These are phyloP conservation scores for Clonostachys rhizophaga DNA, from an alignment of 2,329 filamentous ascomycete species.

Conservation along the genomic window DNA sequence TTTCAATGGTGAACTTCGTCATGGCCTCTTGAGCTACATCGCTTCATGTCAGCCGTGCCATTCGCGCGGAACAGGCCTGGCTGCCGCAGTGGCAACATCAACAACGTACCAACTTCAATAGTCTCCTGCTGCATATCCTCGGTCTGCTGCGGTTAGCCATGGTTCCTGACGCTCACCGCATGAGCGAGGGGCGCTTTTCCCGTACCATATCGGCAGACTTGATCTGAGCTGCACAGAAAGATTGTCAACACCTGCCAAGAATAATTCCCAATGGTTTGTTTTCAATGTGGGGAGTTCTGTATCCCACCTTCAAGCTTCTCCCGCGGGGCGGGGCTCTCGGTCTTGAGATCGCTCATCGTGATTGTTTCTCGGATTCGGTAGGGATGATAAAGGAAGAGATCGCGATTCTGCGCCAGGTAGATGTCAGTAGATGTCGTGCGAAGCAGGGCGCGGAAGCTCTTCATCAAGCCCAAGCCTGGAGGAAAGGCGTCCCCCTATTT, in stretches of 20 bases:
- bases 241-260: too few relatives aligned
- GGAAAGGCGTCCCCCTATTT: too few relatives aligned
- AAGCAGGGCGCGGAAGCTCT: too few relatives aligned
- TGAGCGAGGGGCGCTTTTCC: background rate
- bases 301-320: conserved; percentile 74
- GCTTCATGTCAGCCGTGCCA: conserved; percentile 13
- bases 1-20: conserved; percentile 58
- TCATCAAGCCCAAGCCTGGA: too few relatives aligned
- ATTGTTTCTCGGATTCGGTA: background rate
- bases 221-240: conserved; percentile 69
- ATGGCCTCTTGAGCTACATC: conserved; percentile 55
- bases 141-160: conserved; percentile 53
- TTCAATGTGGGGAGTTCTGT: background rate
- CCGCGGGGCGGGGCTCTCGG: conserved; percentile 45
- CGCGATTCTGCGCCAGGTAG: too few relatives aligned
- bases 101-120: conserved; percentile 83
- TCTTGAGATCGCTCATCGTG: conserved; percentile 32
- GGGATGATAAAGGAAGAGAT: too few relatives aligned
- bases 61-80: background rate
- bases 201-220: conserved; percentile 98
- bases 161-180: background rate
- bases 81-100: background rate
- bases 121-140: conserved; percentile 97
- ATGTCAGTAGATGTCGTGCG: too few relatives aligned
- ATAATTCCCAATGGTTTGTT: background rate